Base-by-base conservation (phyloP, 305 asterid species). In the Fraxinus ornus region DNA sequence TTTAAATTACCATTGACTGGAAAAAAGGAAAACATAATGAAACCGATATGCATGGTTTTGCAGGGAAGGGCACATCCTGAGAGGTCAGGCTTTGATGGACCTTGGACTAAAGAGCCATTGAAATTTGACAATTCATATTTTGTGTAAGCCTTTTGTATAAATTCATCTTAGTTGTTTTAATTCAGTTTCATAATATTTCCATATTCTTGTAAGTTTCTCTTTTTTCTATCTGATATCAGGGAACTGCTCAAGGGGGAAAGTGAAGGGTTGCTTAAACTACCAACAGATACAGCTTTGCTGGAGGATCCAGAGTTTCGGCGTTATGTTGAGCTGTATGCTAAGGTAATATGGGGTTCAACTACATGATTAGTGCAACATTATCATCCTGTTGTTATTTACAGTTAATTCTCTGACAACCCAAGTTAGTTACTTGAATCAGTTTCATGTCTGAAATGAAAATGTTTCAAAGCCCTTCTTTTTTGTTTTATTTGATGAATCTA, bases 61-160 rank as follows among this genome's bases (percentile, higher is more conserved):
- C 79, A 88, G 88, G 90, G 91, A 84, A 88, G 89, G 86, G 91
- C 88, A 28, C 88, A 88, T 88, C 91, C 88, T 75, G 91, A 90
- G 81, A 88, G 91, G 81, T 90, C 91, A 55, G 91, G 90, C 80
- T 88, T 85, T 86, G 90, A 88, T 37, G 91, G 89, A 62, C 83
- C 89, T 62, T 88, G 89, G 91, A 90, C 88, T 28, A 83, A 77
- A 86, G 91, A 90, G 79, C 91, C 88, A 1, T 80, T 87, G 80
- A 87, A 84, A 88, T 88, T 88, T 84, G 93, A 88, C 84, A 90
- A 88, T 83, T 86, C 88, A 66, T 90, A 88, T 76, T 87, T 87
- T 71, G 86, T 86, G 91, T 88, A 86, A 86, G 87, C 36, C 7
- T 76, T 44, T 30, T 68, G 75, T 8, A 68, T 28, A 68, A 10